A percentile compares a stretch with the other conserved stretches of the same genome.
These are phyloP conservation scores for Saccharum hybrid DNA, from an alignment of 202 grass and related monocot genomes.

Conservation along the genomic window DNA sequence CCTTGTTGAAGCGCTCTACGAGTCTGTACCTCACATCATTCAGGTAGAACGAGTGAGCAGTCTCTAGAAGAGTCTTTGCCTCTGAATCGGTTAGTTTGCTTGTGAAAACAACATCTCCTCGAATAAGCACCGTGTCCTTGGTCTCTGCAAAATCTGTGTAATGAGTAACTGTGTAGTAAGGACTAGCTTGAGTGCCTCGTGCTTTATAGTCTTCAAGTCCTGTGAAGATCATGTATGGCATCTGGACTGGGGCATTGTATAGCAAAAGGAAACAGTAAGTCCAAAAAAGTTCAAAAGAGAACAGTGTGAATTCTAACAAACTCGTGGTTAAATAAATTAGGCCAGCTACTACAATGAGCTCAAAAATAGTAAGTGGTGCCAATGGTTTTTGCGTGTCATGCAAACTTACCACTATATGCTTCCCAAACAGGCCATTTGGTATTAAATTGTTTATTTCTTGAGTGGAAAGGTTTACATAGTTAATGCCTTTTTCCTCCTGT, in stretches of 20 bases:
- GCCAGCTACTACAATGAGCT: not conserved
- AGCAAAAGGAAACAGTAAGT: constrained; percentile 5
- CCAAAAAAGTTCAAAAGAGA: not conserved
- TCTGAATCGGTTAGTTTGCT: constrained; percentile 83
- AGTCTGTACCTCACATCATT: constrained; percentile 82
- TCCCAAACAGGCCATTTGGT: not conserved
- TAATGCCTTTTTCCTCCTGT: not conserved
- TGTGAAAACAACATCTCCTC: constrained; percentile 91
- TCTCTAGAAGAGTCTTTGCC: constrained; percentile 79
- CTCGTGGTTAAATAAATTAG: constrained; percentile 26
- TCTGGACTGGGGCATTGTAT: constrained; percentile 61
- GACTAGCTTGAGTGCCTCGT: constrained; percentile 94
- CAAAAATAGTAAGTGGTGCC: not conserved
- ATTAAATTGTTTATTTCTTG: not conserved
- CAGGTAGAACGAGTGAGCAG: constrained; percentile 85
- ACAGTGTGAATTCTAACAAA: not conserved
- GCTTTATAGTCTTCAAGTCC: constrained; percentile 98
- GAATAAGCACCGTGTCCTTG: constrained; percentile 78
- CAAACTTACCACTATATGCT: not conserved
- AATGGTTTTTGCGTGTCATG: not conserved
- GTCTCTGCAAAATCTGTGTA: constrained; percentile 82
- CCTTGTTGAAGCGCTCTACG: constrained; percentile 90
- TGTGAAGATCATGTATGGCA: constrained; percentile 91
- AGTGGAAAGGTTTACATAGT: not conserved
- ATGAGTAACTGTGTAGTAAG: constrained; percentile 79